These are phyloP conservation scores for Elsinoe necatrix DNA, from an alignment of 2,329 filamentous ascomycete genomes.

Conservation along the genomic window DNA sequence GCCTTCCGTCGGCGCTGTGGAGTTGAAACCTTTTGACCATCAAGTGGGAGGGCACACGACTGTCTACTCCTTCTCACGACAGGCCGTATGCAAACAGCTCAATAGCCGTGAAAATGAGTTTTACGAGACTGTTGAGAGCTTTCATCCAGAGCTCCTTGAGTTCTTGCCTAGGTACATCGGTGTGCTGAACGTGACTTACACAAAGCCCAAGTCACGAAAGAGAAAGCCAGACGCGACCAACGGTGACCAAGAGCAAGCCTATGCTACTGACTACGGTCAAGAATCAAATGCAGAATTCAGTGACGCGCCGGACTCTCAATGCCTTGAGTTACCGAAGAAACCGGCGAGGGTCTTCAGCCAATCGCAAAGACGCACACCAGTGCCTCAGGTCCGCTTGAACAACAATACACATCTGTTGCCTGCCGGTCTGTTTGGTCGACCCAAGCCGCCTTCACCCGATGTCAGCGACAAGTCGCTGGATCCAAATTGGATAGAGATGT, in stretches of 20 bases:
- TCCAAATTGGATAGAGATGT: conserved; percentile 8
- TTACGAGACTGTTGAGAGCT: conserved; percentile 88
- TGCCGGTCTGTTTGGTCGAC: conserved; percentile 58
- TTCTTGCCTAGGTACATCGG: conserved; percentile 97
- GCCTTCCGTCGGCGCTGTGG: conserved; percentile 75
- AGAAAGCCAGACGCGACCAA: conserved; percentile 32
- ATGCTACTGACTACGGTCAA: conserved; percentile 19
- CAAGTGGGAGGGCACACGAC: conserved; percentile 97
- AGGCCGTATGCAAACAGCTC: conserved; percentile 94
- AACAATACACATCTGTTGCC: conserved; percentile 93
- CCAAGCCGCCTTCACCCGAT: neutral
- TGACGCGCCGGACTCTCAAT: conserved; percentile 14
- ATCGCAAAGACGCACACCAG: conserved; percentile 61
- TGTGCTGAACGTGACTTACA: conserved; percentile 91
- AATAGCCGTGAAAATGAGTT: conserved; percentile 99
- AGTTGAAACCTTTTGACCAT: conserved; percentile 93
- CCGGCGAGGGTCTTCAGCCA: conserved; percentile 57
- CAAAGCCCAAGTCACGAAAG: conserved; percentile 59
- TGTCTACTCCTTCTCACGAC: conserved; percentile 87
- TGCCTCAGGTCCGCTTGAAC: conserved; percentile 86
- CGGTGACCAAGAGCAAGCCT: conserved; percentile 24
- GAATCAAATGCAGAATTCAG: conserved; percentile 20
- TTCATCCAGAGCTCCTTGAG: conserved; percentile 79
- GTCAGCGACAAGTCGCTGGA: neutral
- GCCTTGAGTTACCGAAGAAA: conserved; percentile 21